These are phyloP conservation scores for Stemphylium lycopersici DNA, from an alignment of 2,329 filamentous ascomycete species.

Conservation along the genomic window DNA sequence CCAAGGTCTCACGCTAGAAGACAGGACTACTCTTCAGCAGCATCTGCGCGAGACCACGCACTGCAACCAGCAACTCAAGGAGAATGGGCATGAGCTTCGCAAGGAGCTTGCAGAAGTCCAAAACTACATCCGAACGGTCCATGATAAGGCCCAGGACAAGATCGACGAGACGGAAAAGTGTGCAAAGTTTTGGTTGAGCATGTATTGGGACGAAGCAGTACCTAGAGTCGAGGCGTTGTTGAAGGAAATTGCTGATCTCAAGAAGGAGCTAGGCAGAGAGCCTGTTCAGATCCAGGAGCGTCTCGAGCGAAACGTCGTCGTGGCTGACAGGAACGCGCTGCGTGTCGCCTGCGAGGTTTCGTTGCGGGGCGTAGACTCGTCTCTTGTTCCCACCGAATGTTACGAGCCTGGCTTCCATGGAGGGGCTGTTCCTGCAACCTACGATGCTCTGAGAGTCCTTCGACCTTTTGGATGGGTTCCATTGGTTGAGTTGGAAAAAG, in stretches of 20 bases:
- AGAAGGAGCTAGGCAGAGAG: background rate
- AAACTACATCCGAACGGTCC: background rate
- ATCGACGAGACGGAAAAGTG: background rate
- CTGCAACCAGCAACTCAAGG: background rate
- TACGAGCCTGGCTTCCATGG: background rate
- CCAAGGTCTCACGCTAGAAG: background rate
- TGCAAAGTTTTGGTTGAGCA: background rate
- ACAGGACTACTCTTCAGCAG: background rate
- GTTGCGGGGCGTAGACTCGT: background rate
- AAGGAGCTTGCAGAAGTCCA: background rate
- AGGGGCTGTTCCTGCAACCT: constrained; percentile 2
- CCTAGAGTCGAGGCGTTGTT: background rate
- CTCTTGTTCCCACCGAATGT: background rate
- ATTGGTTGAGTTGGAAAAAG: background rate
- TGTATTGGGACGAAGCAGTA: constrained; percentile 4
- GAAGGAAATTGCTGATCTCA: constrained; percentile 2
- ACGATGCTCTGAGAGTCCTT: constrained; percentile 3
- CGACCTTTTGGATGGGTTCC: constrained; percentile 5
- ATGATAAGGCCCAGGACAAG: no score
- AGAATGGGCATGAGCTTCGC: background rate
- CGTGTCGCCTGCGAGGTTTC: background rate
- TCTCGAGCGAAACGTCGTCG: background rate
- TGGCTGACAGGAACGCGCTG: constrained; percentile 1
- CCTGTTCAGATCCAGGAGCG: background rate
- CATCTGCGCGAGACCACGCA: background rate